Percentiles rank a stretch among this genome's conserved stretches.
These are phyloP conservation scores for Parastagonospora avenae DNA, from an alignment of 2,329 filamentous ascomycete species.

Conservation along the genomic window DNA sequence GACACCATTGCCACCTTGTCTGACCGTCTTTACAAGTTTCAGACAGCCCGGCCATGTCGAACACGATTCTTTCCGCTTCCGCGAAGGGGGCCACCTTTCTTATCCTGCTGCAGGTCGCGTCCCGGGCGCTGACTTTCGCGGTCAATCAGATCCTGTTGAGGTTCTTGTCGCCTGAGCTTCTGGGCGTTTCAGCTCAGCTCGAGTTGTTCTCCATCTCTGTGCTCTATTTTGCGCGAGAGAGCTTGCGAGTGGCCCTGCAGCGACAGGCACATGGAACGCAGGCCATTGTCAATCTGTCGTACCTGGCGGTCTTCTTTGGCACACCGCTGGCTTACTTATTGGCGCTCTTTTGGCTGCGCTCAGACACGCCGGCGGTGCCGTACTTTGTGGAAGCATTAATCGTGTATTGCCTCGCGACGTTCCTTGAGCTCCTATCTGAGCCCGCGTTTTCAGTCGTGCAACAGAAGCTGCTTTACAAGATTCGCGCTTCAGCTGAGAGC, in stretches of 20 bases:
- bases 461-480: slow-evolving; percentile 77
- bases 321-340: slow-evolving; percentile 67
- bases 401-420: slow-evolving; percentile 62
- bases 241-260: slow-evolving; percentile 87
- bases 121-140: slow-evolving; percentile 85
- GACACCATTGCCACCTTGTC: slow-evolving; percentile 8
- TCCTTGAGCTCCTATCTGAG: slow-evolving; percentile 81
- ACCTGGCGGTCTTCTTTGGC: slow-evolving; percentile 75
- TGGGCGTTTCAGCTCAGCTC: slow-evolving; percentile 86
- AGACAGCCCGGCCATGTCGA: slow-evolving; percentile 28
- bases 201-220: slow-evolving; percentile 92
- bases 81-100: slow-evolving; percentile 81
- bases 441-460: slow-evolving; percentile 90
- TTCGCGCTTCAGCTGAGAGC: slow-evolving; percentile 83
- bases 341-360: slow-evolving; percentile 69
- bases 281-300: slow-evolving; percentile 85
- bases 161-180: slow-evolving; percentile 80
- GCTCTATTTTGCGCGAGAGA: slow-evolving; percentile 94
- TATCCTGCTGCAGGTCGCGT: slow-evolving; percentile 84
- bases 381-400: slow-evolving; percentile 65
- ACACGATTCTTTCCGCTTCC: slow-evolving; percentile 50
- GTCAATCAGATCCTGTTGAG: slow-evolving; percentile 92
- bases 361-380: slow-evolving; percentile 61
- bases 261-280: slow-evolving; percentile 69
- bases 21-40: slow-evolving; percentile 7